Evolutionary conservation across 805 yeast genomes (phyloP).

Genomic region (Pichia cabralensis): DNA sequence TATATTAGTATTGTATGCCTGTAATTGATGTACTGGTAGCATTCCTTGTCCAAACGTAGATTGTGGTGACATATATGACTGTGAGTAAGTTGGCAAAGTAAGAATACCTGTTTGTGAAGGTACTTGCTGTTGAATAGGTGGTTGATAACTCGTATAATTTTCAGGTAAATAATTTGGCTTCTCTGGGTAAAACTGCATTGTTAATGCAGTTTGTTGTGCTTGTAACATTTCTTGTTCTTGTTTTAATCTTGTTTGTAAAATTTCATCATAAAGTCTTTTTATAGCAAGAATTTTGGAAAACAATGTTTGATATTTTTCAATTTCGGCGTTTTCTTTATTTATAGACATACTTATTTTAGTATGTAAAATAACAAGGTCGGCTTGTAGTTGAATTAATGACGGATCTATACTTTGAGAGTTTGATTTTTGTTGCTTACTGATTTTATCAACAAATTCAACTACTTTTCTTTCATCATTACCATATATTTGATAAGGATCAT

Average conservation of each 20-base stretch:
- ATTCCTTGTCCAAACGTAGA: conserved; percentile 1
- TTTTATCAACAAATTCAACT: conserved; percentile 49
- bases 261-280: conserved; percentile 63
- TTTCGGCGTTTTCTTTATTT: conserved; percentile 44
- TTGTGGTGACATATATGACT: conserved; percentile 7
- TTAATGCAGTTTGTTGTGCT: neutral
- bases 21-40: conserved; percentile 3
- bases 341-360: conserved; percentile 56
- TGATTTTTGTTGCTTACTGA: conserved; percentile 31
- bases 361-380: conserved; percentile 47
- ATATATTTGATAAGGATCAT: conserved; percentile 29
- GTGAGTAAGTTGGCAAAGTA: no score
- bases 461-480: conserved; percentile 62
- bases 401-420: conserved; percentile 31
- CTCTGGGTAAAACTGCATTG: neutral
- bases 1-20: no score
- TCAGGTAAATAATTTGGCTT: neutral
- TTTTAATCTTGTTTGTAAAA: conserved; percentile 47
- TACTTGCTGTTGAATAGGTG: neutral
- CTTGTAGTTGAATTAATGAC: conserved; percentile 46
- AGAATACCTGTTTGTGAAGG: neutral
- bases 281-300: conserved; percentile 72
- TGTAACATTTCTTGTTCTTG: conserved; percentile 14
- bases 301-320: conserved; percentile 60
- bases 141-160: no score